These are phyloP conservation scores for Malassezia caprae DNA, from an alignment of 1,284 basidiomycete genomes.

Conservation along the genomic window DNA sequence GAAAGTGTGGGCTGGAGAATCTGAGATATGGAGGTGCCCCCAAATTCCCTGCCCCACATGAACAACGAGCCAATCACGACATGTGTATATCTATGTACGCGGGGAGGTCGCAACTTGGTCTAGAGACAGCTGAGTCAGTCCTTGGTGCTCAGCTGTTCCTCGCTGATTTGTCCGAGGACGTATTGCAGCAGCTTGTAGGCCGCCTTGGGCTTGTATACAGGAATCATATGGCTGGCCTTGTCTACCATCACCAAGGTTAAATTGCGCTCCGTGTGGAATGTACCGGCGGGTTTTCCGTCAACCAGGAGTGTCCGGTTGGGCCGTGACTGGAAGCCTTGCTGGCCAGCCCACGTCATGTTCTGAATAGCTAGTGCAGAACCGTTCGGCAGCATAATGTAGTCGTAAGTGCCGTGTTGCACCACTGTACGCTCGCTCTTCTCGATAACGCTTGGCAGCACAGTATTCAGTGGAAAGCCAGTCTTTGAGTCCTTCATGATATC, in stretches of 20 bases:
- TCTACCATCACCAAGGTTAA: constrained; percentile 22
- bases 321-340: constrained; percentile 37
- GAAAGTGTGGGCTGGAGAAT: not conserved
- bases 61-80: not conserved
- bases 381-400: constrained; percentile 31
- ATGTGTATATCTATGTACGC: not conserved
- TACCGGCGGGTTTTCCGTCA: constrained; percentile 17
- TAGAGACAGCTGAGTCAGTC: not conserved
- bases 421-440: constrained; percentile 27
- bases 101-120: too few relatives aligned
- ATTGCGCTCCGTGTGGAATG: constrained; percentile 29
- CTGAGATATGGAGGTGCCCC: not conserved
- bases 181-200: constrained; percentile 32
- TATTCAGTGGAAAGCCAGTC: constrained; percentile 20
- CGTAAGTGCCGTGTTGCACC: constrained; percentile 31
- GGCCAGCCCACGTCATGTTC: constrained; percentile 41
- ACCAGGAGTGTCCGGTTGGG: constrained; percentile 20
- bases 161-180: constrained; percentile 26
- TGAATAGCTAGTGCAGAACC: constrained; percentile 32
- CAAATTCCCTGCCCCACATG: not conserved
- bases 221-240: constrained; percentile 27
- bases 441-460: constrained; percentile 27
- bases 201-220: constrained; percentile 28
- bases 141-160: not conserved
- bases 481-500: constrained; percentile 7